phyloP scores from a whole-genome alignment of 805 yeast species.

The Metschnikowia gelsemii region DNA sequence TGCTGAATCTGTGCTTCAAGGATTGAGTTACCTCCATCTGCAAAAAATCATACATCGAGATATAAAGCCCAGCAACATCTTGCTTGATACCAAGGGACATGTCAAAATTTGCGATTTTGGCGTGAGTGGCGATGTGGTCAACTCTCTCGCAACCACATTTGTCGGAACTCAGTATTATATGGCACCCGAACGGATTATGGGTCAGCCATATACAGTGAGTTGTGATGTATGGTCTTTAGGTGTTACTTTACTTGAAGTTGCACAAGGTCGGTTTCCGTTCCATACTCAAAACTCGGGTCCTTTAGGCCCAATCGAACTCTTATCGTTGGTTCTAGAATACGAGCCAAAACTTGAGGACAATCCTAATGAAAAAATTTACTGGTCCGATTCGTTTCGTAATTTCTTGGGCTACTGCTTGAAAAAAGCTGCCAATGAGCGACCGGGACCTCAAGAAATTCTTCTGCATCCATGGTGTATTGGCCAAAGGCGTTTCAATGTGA shows the following conservation, averaged over 20 bases:
- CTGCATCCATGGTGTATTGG: slow-evolving; percentile 90
- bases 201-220: slow-evolving; percentile 91
- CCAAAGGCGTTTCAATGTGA: slow-evolving; percentile 67
- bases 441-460: slow-evolving; percentile 91
- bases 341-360: slow-evolving; percentile 80
- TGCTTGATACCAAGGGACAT: slow-evolving; percentile 72
- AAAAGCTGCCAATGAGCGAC: slow-evolving; percentile 76
- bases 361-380: slow-evolving; percentile 67
- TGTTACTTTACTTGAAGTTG: slow-evolving; percentile 86
- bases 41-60: slow-evolving; percentile 91
- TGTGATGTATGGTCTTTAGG: slow-evolving; percentile 98
- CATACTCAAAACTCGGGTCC: slow-evolving; percentile 31
- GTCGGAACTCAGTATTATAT: slow-evolving; percentile 97
- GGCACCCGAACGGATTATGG: slow-evolving; percentile 98
- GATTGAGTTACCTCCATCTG: slow-evolving; percentile 84
- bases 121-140: slow-evolving; percentile 94
- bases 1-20: slow-evolving; percentile 81
- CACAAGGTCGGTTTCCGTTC: slow-evolving; percentile 88
- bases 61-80: slow-evolving; percentile 91
- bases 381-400: slow-evolving; percentile 82
- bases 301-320: slow-evolving; percentile 75
- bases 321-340: slow-evolving; percentile 76
- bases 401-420: slow-evolving; percentile 78
- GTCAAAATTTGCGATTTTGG: slow-evolving; percentile 97
- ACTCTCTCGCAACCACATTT: slow-evolving; percentile 92